Conservation (phyloP, 2,329 filamentous ascomycete genomes). For the Pestalotiopsis sp. region DNA sequence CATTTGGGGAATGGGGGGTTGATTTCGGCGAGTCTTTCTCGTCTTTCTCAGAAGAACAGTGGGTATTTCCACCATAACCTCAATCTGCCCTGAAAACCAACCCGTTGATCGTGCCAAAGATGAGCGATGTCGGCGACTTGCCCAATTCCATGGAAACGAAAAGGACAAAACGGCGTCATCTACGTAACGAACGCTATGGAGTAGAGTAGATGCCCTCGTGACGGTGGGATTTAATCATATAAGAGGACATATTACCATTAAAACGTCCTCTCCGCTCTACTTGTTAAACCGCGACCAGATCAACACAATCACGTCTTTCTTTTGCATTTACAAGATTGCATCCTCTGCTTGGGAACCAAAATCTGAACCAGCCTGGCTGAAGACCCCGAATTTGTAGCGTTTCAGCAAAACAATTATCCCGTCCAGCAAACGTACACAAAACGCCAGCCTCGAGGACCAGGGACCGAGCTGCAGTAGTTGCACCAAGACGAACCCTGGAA, state of each 20-base stretch:
- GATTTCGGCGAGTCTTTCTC: slow-evolving; percentile 6
- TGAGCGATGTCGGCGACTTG: slow-evolving; percentile 4
- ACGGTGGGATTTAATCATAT: neutral
- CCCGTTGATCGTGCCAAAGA: neutral
- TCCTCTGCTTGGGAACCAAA: neutral
- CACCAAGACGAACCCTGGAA: slow-evolving; percentile 1
- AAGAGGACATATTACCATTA: no score
- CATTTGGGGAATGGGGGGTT: neutral
- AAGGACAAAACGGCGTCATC: neutral
- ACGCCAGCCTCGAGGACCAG: neutral
- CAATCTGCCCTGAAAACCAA: neutral
- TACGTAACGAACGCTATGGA: neutral
- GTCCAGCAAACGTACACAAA: slow-evolving; percentile 6
- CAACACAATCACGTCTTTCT: neutral
- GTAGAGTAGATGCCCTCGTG: neutral
- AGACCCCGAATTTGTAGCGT: neutral
- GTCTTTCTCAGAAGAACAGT: neutral
- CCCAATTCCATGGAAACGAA: neutral
- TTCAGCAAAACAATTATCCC: slow-evolving; percentile 11
- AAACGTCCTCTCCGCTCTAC: neutral
- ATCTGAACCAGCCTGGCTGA: neutral
- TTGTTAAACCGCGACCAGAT: neutral
- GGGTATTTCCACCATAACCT: neutral
- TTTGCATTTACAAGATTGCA: neutral
- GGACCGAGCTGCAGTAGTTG: slow-evolving; percentile 10